Percentiles rank a stretch among this genome's conserved stretches.
Evolutionary conservation across 2,329 filamentous ascomycete genomes (phyloP).

Genomic region (Cordyceps farinosa): DNA sequence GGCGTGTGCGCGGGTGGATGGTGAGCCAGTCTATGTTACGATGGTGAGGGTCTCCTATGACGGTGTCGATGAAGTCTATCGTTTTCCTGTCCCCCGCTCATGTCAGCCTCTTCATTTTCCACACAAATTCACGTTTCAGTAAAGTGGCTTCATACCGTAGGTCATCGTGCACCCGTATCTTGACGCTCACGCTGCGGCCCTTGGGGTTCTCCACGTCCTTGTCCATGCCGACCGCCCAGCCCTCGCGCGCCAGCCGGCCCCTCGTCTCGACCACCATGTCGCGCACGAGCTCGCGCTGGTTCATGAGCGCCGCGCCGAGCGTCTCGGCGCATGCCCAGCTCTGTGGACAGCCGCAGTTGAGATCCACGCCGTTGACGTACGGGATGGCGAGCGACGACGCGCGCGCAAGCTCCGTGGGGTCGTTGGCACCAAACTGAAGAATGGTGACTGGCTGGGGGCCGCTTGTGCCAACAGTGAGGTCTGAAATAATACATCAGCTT

Average conservation of each 20-base stretch:
- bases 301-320: constrained; percentile 67
- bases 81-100: constrained; percentile 39
- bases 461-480: constrained; percentile 58
- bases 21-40: constrained; percentile 64
- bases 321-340: constrained; percentile 67
- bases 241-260: constrained; percentile 45
- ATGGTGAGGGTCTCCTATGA: constrained; percentile 51
- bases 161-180: constrained; percentile 66
- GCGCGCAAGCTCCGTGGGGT: constrained; percentile 57
- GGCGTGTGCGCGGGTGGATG: constrained; percentile 63
- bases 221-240: constrained; percentile 48
- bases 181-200: constrained; percentile 62
- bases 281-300: constrained; percentile 59
- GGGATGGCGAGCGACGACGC: constrained; percentile 61
- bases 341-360: constrained; percentile 73
- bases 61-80: constrained; percentile 59
- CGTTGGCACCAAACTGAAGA: constrained; percentile 64
- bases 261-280: constrained; percentile 61
- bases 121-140: too few relatives aligned
- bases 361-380: constrained; percentile 60
- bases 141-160: constrained; percentile 39
- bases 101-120: not conserved
- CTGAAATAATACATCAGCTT: constrained; percentile 27
- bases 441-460: constrained; percentile 56
- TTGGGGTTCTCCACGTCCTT: constrained; percentile 40